Base-by-base conservation (phyloP, 371 early-diverging fungal species). In the Rhizopus delemar region DNA sequence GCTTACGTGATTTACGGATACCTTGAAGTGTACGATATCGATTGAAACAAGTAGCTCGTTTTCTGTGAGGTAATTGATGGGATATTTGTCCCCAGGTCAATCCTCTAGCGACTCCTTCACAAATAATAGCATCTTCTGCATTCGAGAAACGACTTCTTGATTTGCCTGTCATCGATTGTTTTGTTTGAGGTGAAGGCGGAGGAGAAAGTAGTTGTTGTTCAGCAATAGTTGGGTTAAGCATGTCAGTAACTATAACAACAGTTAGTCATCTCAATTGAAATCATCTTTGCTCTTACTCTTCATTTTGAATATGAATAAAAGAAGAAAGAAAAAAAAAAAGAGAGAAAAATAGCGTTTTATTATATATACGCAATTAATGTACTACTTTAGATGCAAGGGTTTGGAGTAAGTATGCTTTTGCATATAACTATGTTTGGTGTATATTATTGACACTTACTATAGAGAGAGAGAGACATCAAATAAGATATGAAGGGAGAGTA, bases 61-160 rank as follows among this genome's bases (percentile, higher is more conserved):
- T 79, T 32, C 80, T 73, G 51, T 79, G 80, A 41, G 80, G 80
- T n/a, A 79, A 55, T 55, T 74, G 77, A 11, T 71, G 66, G 28
- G 80, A 79, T 33, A 79, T 79, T 58, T 79, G 77, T 6, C 80
- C 80, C 80, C 80, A 79, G 9, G 80, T 76, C 36, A 79, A 56
- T 15, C 77, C 77, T 62, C 67, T 70, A 15, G 74, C 75, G 11
- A 79, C 80, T 48, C 80, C 80, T 50, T 79, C 71, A 49, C 80
- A 76, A 28, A 79, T 79, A 34, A 79, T 74, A 3, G 74, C 63
- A 55, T 79, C 80, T 58, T 79, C 80, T 4, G 69, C 41, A 32
- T 74, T 68, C 4, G 80, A 79, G 46, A 79, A 79, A 45, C 80
- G 71, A 57, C 80, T 79, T 31, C 80, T 74, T 45, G 80, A 74